phyloP scores from a whole-genome alignment of 768 basidiomycete genomes.

The Psilocybe subaeruginosa region DNA sequence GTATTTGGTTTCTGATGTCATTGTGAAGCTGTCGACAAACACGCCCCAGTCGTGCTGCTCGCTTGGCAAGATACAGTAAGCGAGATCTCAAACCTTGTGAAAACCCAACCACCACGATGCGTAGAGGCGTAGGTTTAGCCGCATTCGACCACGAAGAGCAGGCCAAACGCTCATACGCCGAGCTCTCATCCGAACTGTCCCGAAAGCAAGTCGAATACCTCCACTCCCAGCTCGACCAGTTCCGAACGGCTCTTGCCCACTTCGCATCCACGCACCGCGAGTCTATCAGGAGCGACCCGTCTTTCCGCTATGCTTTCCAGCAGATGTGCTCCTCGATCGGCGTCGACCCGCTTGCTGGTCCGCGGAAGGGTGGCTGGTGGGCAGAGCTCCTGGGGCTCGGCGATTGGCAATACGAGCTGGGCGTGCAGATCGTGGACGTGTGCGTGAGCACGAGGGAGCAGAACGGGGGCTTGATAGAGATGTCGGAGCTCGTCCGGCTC shows the following conservation, averaged over 20 bases:
- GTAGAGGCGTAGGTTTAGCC: slow-evolving; percentile 85
- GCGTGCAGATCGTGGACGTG: slow-evolving; percentile 93
- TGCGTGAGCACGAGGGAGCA: slow-evolving; percentile 86
- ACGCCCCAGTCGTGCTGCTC: neutral
- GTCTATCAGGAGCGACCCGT: slow-evolving; percentile 81
- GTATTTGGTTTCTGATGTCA: neutral
- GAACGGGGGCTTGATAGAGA: slow-evolving; percentile 92
- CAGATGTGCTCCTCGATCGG: slow-evolving; percentile 96
- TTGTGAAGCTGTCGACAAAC: neutral
- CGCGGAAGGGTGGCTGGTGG: slow-evolving; percentile 89
- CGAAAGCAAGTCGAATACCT: slow-evolving; percentile 77
- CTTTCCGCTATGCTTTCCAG: slow-evolving; percentile 90
- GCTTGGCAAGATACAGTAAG: neutral
- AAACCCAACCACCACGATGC: slow-evolving; percentile 12
- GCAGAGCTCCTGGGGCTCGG: slow-evolving; percentile 84
- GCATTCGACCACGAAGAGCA: slow-evolving; percentile 89
- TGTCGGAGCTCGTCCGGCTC: slow-evolving; percentile 81
- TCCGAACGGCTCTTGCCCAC: slow-evolving; percentile 75
- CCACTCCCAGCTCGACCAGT: slow-evolving; percentile 80
- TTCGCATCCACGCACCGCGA: slow-evolving; percentile 87
- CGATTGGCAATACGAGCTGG: slow-evolving; percentile 96
- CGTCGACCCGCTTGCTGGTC: slow-evolving; percentile 91
- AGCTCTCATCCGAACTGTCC: slow-evolving; percentile 80
- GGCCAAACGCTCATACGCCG: slow-evolving; percentile 78
- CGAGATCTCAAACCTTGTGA: neutral